Evolutionary conservation across 2,329 filamentous ascomycete species (phyloP).

Genomic region (Knoxdaviesia proteae): DNA sequence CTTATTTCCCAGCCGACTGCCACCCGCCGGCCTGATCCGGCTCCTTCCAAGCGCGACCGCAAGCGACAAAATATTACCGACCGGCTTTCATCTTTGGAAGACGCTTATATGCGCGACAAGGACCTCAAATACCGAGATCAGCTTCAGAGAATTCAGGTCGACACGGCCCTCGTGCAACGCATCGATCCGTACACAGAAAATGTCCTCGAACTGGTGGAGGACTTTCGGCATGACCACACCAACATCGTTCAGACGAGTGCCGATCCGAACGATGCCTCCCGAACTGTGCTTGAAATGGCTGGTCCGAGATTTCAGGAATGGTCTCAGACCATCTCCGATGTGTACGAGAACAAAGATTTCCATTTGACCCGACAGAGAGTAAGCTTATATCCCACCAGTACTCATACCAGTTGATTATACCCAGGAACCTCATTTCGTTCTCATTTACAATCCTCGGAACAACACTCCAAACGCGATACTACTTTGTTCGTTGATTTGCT

Average conservation of each 20-base stretch:
- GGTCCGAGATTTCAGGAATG: conserved; percentile 75
- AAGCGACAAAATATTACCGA: conserved; percentile 67
- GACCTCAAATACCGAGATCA: conserved; percentile 76
- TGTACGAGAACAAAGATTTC: conserved; percentile 71
- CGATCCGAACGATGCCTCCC: conserved; percentile 19
- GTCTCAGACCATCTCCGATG: conserved; percentile 67
- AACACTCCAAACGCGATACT: background rate
- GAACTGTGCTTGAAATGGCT: conserved; percentile 49
- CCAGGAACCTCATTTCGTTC: background rate
- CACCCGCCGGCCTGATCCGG: conserved; percentile 15
- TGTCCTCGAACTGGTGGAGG: conserved; percentile 50
- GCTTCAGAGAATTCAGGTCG: conserved; percentile 75
- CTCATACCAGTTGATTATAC: background rate
- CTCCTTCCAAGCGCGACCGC: conserved; percentile 75
- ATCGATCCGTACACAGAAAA: conserved; percentile 61
- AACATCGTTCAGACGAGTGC: conserved; percentile 19
- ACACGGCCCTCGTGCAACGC: conserved; percentile 68
- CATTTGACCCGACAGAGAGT: conserved; percentile 68
- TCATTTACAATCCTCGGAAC: background rate
- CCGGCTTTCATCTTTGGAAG: conserved; percentile 53
- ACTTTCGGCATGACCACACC: conserved; percentile 34
- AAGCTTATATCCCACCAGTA: conserved; percentile 13
- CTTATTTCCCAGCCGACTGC: conserved; percentile 8
- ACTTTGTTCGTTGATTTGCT: conserved; percentile 2
- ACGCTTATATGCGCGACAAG: conserved; percentile 59